Conservation (phyloP, 768 basidiomycete genomes). For the Kwoniella heveanensis region DNA sequence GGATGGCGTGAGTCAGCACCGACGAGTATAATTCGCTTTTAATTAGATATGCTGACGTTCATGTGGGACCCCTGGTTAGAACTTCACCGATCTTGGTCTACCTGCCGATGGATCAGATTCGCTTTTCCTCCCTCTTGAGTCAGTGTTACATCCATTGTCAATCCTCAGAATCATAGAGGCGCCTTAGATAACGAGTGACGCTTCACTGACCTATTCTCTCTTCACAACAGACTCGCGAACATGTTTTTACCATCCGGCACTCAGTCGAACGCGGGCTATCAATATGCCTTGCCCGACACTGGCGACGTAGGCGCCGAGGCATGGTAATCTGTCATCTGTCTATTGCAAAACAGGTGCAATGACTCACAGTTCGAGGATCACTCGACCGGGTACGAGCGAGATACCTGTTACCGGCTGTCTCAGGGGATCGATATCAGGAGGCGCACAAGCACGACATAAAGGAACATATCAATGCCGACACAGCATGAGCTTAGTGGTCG, state of each 20-base stretch:
- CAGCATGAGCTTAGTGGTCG: neutral
- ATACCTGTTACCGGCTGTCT: no score
- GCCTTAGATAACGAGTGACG: no score
- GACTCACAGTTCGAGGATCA: neutral
- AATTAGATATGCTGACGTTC: neutral
- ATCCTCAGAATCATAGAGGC: no score
- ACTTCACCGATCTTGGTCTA: slow-evolving; percentile 81
- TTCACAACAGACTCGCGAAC: slow-evolving; percentile 44
- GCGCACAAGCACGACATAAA: no score
- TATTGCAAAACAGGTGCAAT: neutral
- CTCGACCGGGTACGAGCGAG: neutral
- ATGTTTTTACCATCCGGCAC: slow-evolving; percentile 51
- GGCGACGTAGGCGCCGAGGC: slow-evolving; percentile 53
- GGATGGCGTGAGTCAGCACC: slow-evolving; percentile 70
- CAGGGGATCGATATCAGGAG: no score
- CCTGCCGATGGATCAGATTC: slow-evolving; percentile 91
- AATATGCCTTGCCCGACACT: slow-evolving; percentile 47
- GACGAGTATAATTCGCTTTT: neutral
- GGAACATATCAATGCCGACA: no score
- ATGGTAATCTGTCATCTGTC: slow-evolving; percentile 30
- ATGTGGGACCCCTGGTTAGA: slow-evolving; percentile 62
- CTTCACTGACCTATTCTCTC: neutral
- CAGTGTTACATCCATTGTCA: no score
- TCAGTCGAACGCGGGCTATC: slow-evolving; percentile 34
- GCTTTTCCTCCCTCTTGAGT: slow-evolving; percentile 67